Percentiles rank a stretch among this genome's conserved stretches.
Conservation (phyloP, 371 early-diverging fungal species). For the Catenaria anguillulae region DNA sequence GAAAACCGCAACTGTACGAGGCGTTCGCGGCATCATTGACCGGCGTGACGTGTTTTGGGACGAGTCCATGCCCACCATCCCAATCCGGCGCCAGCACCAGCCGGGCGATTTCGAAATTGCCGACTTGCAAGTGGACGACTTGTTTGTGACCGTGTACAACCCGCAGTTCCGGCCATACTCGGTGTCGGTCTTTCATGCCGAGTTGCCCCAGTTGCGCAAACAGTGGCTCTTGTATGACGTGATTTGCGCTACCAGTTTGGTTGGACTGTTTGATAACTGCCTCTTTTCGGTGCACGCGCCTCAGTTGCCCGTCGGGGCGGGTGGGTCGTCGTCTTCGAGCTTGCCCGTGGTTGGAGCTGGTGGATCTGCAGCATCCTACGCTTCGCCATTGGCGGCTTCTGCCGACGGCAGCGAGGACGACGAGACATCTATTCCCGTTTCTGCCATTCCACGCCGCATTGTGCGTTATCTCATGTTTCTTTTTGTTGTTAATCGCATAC, state of each 20-base stretch:
- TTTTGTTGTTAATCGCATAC: no score
- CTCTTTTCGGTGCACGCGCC: constrained; percentile 80
- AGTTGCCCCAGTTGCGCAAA: constrained; percentile 61
- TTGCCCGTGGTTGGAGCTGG: no score
- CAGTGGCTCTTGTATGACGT: constrained; percentile 88
- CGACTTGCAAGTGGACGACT: constrained; percentile 53
- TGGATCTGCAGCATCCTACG: no score
- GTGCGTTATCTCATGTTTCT: no score
- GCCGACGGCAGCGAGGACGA: neutral
- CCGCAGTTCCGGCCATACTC: constrained; percentile 77
- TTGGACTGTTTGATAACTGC: constrained; percentile 86
- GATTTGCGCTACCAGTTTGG: constrained; percentile 72
- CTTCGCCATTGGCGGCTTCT: no score
- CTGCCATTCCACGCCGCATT: no score
- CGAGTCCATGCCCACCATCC: constrained; percentile 40
- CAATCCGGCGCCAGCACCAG: constrained; percentile 35
- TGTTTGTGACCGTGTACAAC: constrained; percentile 57
- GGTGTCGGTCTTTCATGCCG: constrained; percentile 71
- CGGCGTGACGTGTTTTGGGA: constrained; percentile 73
- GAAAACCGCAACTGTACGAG: constrained; percentile 62
- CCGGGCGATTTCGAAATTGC: constrained; percentile 79
- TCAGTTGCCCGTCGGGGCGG: no score
- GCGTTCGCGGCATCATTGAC: constrained; percentile 79
- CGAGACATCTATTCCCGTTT: no score
- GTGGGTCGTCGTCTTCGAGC: no score